phyloP scores from a whole-genome alignment of 331 rosid species.

The Cydonia oblonga region DNA sequence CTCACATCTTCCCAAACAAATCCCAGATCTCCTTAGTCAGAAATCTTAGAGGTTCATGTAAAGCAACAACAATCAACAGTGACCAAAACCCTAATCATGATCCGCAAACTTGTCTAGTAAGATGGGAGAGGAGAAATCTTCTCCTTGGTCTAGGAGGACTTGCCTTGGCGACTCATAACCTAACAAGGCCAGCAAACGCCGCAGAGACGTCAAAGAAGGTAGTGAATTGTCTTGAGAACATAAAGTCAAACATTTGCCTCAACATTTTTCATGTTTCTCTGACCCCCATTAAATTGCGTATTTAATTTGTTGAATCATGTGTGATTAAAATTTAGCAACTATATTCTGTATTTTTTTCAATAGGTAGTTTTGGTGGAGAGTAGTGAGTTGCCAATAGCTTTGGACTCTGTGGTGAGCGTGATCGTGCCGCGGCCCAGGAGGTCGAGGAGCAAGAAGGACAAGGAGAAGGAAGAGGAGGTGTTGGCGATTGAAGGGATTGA shows the following conservation, averaged over 20 bases:
- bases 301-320: neutral
- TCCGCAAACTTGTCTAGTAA: neutral
- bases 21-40: neutral
- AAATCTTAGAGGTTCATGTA: neutral
- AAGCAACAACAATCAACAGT: neutral
- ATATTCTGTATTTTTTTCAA: neutral
- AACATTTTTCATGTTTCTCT: neutral
- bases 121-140: neutral
- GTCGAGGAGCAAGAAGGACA: conserved; percentile 17
- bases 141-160: conserved; percentile 5
- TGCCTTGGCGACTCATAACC: neutral
- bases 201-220: neutral
- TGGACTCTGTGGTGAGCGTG: conserved; percentile 8
- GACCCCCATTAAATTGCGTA: neutral
- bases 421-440: conserved; percentile 14
- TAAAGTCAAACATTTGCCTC: neutral
- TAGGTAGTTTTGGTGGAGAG: neutral
- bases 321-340: neutral
- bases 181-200: neutral
- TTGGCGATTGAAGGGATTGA: conserved; percentile 11
- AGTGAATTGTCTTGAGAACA: neutral
- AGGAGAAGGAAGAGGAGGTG: conserved; percentile 17
- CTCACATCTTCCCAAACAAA: neutral
- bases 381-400: neutral
- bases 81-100: neutral